These are phyloP conservation scores for Alternaria arbusti DNA, from an alignment of 2,329 filamentous ascomycete species.

Conservation along the genomic window DNA sequence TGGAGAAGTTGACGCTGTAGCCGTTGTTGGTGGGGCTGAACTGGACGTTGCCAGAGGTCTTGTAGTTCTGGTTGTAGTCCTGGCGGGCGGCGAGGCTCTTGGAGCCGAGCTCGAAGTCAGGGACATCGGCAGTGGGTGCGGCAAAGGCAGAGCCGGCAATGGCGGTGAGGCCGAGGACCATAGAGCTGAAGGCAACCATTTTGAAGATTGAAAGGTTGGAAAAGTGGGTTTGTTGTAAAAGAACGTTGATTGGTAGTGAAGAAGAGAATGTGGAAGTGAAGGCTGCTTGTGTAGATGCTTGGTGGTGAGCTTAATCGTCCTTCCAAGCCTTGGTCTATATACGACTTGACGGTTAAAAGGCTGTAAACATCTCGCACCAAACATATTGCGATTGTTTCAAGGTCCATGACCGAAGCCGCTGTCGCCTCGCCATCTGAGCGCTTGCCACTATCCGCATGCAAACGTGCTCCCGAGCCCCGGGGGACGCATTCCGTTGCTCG, in stretches of 20 bases:
- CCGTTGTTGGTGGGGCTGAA: constrained; percentile 36
- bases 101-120: constrained; percentile 36
- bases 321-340: constrained; percentile 7
- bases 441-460: not conserved
- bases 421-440: not conserved
- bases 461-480: not conserved
- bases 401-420: not conserved
- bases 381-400: constrained; percentile 12
- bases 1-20: constrained; percentile 37
- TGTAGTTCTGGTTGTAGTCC: constrained; percentile 46
- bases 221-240: not conserved
- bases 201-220: constrained; percentile 3
- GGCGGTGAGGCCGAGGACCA: constrained; percentile 30
- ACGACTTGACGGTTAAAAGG: constrained; percentile 6
- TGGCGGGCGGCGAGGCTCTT: constrained; percentile 30
- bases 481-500: not conserved
- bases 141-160: constrained; percentile 26
- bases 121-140: constrained; percentile 31
- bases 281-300: constrained; percentile 3
- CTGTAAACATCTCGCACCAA: not conserved
- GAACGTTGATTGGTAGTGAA: not conserved
- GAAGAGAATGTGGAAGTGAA: constrained; percentile 6
- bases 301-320: not conserved
- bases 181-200: constrained; percentile 37
- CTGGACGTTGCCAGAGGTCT: constrained; percentile 39